phyloP scores from a whole-genome alignment of 108 stramenopile genomes.

The Cyclotella sp. region DNA sequence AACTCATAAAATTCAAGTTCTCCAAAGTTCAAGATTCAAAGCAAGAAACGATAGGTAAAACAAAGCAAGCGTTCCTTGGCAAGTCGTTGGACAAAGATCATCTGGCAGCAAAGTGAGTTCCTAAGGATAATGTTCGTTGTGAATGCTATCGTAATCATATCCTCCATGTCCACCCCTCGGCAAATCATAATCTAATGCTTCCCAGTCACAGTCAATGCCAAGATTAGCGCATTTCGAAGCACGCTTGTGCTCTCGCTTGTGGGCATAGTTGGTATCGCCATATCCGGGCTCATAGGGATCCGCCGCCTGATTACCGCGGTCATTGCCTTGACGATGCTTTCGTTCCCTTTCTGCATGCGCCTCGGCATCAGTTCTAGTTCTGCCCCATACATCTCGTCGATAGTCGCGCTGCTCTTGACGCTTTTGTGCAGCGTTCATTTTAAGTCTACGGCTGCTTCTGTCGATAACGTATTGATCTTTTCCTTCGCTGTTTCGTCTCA shows the following conservation, averaged over 20 bases:
- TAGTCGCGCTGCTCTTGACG: not conserved
- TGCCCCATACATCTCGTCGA: not conserved
- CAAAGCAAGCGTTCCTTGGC: too few species aligned
- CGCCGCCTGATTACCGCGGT: not conserved
- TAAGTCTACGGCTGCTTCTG: not conserved
- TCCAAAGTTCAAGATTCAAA: too few species aligned
- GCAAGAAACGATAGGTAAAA: too few species aligned
- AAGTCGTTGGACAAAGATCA: too few species aligned
- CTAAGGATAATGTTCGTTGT: not conserved
- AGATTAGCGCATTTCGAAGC: not conserved
- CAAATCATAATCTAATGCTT: not conserved
- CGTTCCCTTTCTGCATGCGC: not conserved
- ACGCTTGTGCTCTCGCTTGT: not conserved
- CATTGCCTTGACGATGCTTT: not conserved
- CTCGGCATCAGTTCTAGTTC: not conserved
- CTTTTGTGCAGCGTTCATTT: conserved; percentile 7
- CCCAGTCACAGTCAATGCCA: not conserved
- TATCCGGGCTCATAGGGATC: conserved; percentile 2
- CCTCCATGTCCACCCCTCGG: not conserved
- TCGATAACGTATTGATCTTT: not conserved
- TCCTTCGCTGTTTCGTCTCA: not conserved
- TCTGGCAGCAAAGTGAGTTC: too few species aligned
- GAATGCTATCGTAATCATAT: not conserved
- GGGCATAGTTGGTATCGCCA: conserved; percentile 1
- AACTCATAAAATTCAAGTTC: too few species aligned